Evolutionary conservation across 768 basidiomycete species (phyloP).

Genomic region (Mrakia blollopis): DNA sequence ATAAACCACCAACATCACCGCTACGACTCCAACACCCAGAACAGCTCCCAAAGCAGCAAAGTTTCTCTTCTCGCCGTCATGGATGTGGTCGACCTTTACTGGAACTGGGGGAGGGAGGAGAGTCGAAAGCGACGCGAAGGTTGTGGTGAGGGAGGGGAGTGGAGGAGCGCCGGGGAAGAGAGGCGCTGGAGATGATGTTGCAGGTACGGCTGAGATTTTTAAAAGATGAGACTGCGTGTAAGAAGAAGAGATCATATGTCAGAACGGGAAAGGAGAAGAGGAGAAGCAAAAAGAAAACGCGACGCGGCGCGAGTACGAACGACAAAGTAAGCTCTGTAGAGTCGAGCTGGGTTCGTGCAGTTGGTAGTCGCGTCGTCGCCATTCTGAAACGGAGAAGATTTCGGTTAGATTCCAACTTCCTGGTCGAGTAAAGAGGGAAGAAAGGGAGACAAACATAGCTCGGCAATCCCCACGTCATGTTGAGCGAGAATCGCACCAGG

Average conservation of each 20-base stretch:
- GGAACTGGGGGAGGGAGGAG: not conserved
- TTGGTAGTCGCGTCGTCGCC: not conserved
- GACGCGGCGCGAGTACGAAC: not conserved
- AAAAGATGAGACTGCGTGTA: not conserved
- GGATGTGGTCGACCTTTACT: not conserved
- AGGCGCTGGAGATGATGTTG: not conserved
- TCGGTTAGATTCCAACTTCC: not conserved
- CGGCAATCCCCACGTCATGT: not conserved
- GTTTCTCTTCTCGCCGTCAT: not conserved
- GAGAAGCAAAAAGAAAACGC: not conserved
- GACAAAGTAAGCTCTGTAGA: not conserved
- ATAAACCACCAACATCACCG: not conserved
- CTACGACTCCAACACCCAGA: not conserved
- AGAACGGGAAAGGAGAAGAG: not conserved
- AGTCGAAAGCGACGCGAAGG: not conserved
- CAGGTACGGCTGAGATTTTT: not conserved
- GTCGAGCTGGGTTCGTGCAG: conserved; percentile 1
- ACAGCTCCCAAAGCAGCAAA: conserved; percentile 3
- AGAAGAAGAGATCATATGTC: too few species aligned
- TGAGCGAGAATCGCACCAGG: not conserved
- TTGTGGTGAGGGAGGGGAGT: not conserved
- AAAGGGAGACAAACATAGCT: not conserved
- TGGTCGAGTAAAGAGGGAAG: not conserved
- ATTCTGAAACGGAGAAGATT: not conserved
- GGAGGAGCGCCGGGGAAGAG: not conserved